Conservation (phyloP, 75 land plant genomes). For the Gnetum montanum region DNA sequence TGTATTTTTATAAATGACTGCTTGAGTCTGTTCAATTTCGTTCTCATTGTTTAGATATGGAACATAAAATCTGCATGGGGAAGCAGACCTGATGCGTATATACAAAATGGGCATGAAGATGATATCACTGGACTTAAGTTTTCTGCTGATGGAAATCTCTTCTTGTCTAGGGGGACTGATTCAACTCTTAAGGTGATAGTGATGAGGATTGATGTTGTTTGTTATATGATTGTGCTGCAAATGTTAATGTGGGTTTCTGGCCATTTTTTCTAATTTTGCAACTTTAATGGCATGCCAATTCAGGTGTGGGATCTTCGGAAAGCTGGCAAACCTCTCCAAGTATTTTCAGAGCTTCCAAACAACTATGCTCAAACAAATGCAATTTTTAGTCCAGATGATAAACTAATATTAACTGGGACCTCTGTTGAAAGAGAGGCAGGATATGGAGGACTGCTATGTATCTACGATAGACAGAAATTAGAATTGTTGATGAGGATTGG, state of each 20-base stretch:
- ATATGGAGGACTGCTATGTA: conserved; percentile 70
- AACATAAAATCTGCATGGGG: conserved; percentile 96
- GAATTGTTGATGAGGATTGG: conserved; percentile 88
- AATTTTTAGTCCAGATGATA: conserved; percentile 89
- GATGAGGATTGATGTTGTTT: not conserved
- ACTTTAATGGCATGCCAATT: not conserved
- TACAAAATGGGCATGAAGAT: conserved; percentile 74
- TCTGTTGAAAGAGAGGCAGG: conserved; percentile 85
- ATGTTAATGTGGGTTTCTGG: too few relatives aligned
- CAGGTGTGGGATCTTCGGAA: conserved; percentile 97
- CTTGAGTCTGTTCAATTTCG: too few relatives aligned
- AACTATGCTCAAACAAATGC: conserved; percentile 87
- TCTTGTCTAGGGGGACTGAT: conserved; percentile 86
- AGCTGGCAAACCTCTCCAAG: conserved; percentile 48
- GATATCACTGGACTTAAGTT: conserved; percentile 86
- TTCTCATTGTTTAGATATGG: conserved; percentile 75
- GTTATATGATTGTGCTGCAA: not conserved
- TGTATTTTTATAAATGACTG: too few relatives aligned
- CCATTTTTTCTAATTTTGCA: not conserved
- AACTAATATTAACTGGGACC: conserved; percentile 82
- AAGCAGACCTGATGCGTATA: conserved; percentile 84
- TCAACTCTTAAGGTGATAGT: conserved; percentile 66
- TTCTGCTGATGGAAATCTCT: conserved; percentile 64
- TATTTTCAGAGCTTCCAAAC: conserved; percentile 74
- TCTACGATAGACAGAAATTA: conserved; percentile 62